Evolutionary conservation across 140 eudicot genomes (phyloP), one percentile per base, ranked within the genome.

Genomic region (Bidens hawaiensis): DNA sequence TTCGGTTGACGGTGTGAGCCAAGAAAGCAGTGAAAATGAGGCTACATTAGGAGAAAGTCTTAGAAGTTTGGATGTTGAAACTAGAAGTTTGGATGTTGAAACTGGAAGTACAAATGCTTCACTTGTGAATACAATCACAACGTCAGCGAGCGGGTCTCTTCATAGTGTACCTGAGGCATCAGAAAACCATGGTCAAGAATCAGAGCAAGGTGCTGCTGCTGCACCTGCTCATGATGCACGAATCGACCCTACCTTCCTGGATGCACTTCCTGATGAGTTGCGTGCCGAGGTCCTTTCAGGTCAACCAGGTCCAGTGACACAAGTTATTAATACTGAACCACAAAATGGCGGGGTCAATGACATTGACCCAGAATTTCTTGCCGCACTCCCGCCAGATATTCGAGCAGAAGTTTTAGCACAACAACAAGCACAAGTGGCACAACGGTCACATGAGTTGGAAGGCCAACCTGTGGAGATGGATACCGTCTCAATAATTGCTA

Each of bases 381-480:
- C 97, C 22, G 99, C 99, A 3, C 97, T 94, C 34, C 99, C 99
- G 11, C 95, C 97, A 2, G 99, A 94, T 70, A 94, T 94, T 17
- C 88, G 95, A 13, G 99, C 87, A 64, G 99, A 94, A 79, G 99
- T 94, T 58, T 75, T 94, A 60, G 97, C 94, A 2, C 99, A 85
- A 60, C 99, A 94, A 64, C 88, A 88, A 72, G 97, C 95, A 18
- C 99, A 94, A 79, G 86, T 95, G 73, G 71, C 55, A 12, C 87
- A 93, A 21, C 95, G 88, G 16, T 60, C 97, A 34, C 99, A 88
- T 58, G 97, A 94, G 70, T 59, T 89, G 65, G 97, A 88, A 61
- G 99, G 99, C 41, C 99, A 94, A 71, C 99, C 99, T 30, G 97
- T 94, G 40, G 99, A 94, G 64, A 94, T 94, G 99, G 99, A 94